Evolutionary conservation across 2,329 filamentous ascomycete genomes (phyloP), one percentile per base, ranked within the genome.

Genomic region (Cladosporium oxysporum): DNA sequence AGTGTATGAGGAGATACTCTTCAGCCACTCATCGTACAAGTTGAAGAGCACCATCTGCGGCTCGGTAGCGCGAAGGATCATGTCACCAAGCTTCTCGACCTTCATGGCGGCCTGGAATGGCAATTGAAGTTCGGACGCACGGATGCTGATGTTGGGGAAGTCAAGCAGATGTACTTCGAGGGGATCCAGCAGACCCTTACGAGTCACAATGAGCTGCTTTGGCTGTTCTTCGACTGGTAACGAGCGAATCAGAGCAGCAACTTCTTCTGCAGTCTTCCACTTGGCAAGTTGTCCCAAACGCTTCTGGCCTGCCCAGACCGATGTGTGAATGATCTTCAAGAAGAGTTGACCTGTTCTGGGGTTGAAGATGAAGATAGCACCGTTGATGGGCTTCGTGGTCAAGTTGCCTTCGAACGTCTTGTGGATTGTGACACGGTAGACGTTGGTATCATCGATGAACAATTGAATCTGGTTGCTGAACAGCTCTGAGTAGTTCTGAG

Each of bases 31-130:
- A 74, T 99, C 95, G 75, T 98, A 99, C 47, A 99, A 83, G 76
- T 99, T 99, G 87, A 98, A 99, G 10, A 99, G 86, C 62, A 99
- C 95, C 95, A 99, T 99, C 81, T 99, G 95, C n/a, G 95, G 95
- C 77, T 98, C 95, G 0, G 95, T 99, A 1, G 95, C 96, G 72
- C 93, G 90, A 55, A 99, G 83, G 74, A 99, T 99, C 94, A 99
- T 97, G 81, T 99, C 96, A 71, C 94, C 96, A 55, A 99, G 87
- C 80, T 99, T 99, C 81, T 99, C 95, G 2, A 99, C 93, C 85
- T 99, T 99, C 94, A 99, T 99, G 0, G 96, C 96, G 64, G 95
- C 95, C 80, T 99, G 96, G 91, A 99, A 99, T 1, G 95, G 95
- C 70, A 99, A 84, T 79, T 99, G 95, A 72, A 99, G 82, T 79